Conservation (phyloP, 2,329 filamentous ascomycete species). For the Celoporthe dispersa region DNA sequence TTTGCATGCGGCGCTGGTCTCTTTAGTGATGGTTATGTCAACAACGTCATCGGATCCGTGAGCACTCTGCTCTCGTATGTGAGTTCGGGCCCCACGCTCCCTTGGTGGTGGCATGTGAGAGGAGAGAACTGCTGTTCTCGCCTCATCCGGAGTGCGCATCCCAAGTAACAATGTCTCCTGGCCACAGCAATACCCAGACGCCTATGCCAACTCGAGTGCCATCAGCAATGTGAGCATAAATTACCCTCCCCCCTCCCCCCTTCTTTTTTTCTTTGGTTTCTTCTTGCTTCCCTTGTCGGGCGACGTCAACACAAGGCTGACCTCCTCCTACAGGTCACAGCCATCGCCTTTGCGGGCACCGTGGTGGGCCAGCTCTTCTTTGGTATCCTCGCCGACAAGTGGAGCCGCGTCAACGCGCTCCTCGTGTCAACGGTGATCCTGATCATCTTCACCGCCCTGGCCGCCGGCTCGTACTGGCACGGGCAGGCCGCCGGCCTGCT, state of each 20-base stretch:
- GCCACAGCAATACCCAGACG: slow-evolving; percentile 63
- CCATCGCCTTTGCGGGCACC: slow-evolving; percentile 86
- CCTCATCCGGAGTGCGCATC: not conserved
- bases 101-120: not conserved
- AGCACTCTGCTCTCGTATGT: slow-evolving; percentile 6
- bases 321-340: slow-evolving; percentile 51
- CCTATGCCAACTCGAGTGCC: slow-evolving; percentile 72
- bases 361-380: slow-evolving; percentile 82
- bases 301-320: not conserved
- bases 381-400: slow-evolving; percentile 81
- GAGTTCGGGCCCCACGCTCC: slow-evolving; percentile 1
- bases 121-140: not conserved
- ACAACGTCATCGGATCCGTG: slow-evolving; percentile 61
- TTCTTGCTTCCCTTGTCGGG: not conserved
- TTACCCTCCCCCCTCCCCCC: not conserved
- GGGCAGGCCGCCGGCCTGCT: slow-evolving; percentile 63
- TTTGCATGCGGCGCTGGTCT: slow-evolving; percentile 89
- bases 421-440: slow-evolving; percentile 82
- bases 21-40: slow-evolving; percentile 91
- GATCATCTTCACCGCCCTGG: slow-evolving; percentile 81
- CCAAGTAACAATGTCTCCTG: not conserved
- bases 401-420: slow-evolving; percentile 81
- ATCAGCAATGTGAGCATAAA: slow-evolving; percentile 61
- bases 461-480: slow-evolving; percentile 75
- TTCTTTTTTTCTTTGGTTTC: not conserved